Evolutionary conservation across 495 filamentous ascomycete genomes (phyloP).

Genomic region (Talaromyces nanjingensis): DNA sequence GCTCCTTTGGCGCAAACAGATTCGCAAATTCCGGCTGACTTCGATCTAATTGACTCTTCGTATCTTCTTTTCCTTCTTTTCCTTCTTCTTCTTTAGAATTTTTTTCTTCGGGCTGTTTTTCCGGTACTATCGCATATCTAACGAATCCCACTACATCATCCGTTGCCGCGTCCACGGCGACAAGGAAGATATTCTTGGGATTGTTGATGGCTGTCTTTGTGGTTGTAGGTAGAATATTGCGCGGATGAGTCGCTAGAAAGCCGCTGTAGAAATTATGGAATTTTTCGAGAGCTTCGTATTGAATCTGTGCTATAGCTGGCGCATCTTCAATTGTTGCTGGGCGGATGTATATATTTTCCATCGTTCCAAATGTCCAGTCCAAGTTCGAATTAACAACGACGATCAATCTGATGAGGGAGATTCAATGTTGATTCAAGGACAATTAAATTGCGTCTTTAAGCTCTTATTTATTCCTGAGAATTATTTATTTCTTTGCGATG

Average conservation of each 20-base stretch:
- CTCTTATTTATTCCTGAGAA: background rate
- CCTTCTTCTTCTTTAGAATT: background rate
- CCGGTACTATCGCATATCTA: background rate
- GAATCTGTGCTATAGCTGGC: background rate
- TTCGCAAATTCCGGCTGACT: background rate
- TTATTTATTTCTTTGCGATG: background rate
- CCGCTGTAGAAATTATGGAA: background rate
- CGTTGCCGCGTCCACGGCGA: background rate
- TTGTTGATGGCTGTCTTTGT: slow-evolving; percentile 28
- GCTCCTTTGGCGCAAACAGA: background rate
- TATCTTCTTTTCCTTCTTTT: background rate
- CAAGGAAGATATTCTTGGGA: slow-evolving; percentile 30
- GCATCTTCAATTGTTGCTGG: background rate
- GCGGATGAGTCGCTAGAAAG: slow-evolving; percentile 1
- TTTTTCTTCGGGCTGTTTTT: background rate
- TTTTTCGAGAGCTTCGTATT: slow-evolving; percentile 1
- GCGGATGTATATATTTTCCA: background rate
- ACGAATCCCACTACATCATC: background rate
- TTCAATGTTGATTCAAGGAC: background rate
- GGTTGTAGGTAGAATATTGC: background rate
- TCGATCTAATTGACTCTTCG: background rate
- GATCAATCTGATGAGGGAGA: background rate
- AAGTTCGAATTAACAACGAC: background rate
- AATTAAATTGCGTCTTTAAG: background rate
- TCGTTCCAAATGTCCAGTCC: background rate